phyloP scores from a whole-genome alignment of 2,329 filamentous ascomycete genomes.

The Massarina eburnea region DNA sequence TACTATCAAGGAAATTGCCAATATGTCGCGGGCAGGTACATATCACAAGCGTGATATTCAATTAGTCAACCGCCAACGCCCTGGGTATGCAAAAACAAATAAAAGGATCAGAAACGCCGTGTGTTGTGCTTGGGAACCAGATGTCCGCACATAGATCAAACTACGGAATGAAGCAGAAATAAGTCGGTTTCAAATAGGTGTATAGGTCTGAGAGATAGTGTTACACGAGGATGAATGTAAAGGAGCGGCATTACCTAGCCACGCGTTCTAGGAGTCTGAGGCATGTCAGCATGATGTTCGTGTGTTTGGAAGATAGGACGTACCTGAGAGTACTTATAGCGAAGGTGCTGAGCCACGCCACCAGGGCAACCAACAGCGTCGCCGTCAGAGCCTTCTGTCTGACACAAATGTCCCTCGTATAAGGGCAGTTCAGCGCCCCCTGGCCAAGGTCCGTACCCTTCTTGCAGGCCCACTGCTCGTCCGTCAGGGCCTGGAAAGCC shows the following conservation, averaged over 20 bases:
- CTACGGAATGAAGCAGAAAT: background rate
- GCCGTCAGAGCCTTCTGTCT: conserved; percentile 72
- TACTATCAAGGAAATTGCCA: background rate
- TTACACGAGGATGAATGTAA: background rate
- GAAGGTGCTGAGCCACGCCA: conserved; percentile 91
- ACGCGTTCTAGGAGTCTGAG: conserved; percentile 11
- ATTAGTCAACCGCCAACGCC: background rate
- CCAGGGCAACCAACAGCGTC: conserved; percentile 76
- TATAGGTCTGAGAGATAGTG: background rate
- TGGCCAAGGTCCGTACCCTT: conserved; percentile 12
- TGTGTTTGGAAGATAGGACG: background rate
- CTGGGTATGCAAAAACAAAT: background rate
- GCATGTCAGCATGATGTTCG: background rate
- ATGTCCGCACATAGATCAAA: conserved; percentile 1
- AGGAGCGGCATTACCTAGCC: conserved; percentile 4
- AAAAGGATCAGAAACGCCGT: conserved; percentile 6
- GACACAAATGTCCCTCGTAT: conserved; percentile 55
- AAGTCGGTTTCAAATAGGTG: background rate
- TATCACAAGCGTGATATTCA: background rate
- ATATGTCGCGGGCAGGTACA: background rate
- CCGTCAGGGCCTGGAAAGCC: conserved; percentile 79
- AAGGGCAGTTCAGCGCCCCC: conserved; percentile 18
- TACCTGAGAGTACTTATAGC: conserved; percentile 65
- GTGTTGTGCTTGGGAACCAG: conserved; percentile 3
- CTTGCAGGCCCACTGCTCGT: conserved; percentile 57